Evolutionary conservation across 495 filamentous ascomycete genomes (phyloP).

Genomic region (Xylaria bambusicola): DNA sequence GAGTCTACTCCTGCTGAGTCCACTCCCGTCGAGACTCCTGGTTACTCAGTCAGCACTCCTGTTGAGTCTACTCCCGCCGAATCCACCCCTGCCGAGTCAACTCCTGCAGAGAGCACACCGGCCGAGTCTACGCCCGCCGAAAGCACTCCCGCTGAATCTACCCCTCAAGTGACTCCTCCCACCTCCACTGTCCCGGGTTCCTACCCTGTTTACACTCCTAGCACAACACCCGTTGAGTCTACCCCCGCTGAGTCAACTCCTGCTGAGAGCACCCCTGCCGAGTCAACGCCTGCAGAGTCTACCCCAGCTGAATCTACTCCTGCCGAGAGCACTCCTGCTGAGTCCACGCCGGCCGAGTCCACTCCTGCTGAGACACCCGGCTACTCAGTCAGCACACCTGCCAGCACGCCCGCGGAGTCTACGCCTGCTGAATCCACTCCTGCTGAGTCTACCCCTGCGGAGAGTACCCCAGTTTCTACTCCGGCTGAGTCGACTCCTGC

Average conservation of each 20-base stretch:
- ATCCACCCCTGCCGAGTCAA: slow-evolving; percentile 13
- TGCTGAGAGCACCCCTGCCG: neutral
- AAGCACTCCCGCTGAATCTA: slow-evolving; percentile 19
- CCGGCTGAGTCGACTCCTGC: slow-evolving; percentile 23
- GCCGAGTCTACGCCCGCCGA: slow-evolving; percentile 14
- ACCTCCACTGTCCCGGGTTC: slow-evolving; percentile 18
- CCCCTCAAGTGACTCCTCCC: slow-evolving; percentile 1
- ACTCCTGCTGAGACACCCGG: slow-evolving; percentile 9
- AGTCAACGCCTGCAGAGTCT: slow-evolving; percentile 1
- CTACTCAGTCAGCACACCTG: slow-evolving; percentile 22
- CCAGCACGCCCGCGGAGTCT: slow-evolving; percentile 3
- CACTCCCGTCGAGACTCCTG: slow-evolving; percentile 18
- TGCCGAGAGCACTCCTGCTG: slow-evolving; percentile 17
- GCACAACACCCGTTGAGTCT: slow-evolving; percentile 26
- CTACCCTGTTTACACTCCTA: slow-evolving; percentile 18
- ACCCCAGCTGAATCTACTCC: slow-evolving; percentile 19
- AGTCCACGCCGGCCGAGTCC: slow-evolving; percentile 5
- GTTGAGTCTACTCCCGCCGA: neutral
- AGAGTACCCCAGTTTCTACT: slow-evolving; percentile 10
- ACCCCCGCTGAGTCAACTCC: slow-evolving; percentile 18
- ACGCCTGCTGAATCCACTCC: slow-evolving; percentile 21
- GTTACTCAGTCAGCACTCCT: slow-evolving; percentile 22
- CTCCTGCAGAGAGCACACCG: slow-evolving; percentile 6
- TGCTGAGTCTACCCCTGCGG: slow-evolving; percentile 9
- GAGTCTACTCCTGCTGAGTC: neutral